These are phyloP conservation scores for Entomortierella beljakovae DNA, from an alignment of 192 early-diverging fungal genomes.

Conservation along the genomic window DNA sequence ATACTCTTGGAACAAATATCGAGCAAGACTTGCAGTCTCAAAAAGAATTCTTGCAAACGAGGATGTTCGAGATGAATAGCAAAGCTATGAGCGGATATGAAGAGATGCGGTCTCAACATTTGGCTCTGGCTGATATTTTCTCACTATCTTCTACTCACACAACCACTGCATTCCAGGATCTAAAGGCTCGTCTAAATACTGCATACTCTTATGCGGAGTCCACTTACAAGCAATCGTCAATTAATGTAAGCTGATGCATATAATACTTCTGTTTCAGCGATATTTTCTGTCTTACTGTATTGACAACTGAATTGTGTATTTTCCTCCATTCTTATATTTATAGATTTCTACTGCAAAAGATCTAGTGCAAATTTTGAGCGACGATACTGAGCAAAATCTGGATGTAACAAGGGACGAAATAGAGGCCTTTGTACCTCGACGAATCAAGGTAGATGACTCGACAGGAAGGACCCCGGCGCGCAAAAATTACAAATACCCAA, in stretches of 20 bases:
- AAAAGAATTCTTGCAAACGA: conserved; percentile 11
- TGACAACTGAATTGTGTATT: no score
- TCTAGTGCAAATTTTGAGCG: conserved; percentile 1
- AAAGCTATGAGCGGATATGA: conserved; percentile 12
- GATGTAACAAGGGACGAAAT: conserved; percentile 20
- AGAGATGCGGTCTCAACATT: conserved; percentile 8
- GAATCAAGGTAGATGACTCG: conserved; percentile 44
- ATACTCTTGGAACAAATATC: not conserved
- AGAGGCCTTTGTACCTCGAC: conserved; percentile 18
- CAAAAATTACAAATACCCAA: conserved; percentile 38
- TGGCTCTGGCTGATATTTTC: conserved; percentile 9
- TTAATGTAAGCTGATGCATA: conserved; percentile 12
- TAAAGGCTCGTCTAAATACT: conserved; percentile 1
- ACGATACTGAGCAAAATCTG: conserved; percentile 24
- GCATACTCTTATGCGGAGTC: not conserved
- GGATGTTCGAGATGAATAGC: conserved; percentile 8
- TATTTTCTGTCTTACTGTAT: not conserved
- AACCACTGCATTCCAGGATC: conserved; percentile 21
- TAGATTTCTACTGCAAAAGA: conserved; percentile 12
- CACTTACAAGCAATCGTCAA: not conserved
- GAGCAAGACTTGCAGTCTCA: conserved; percentile 14
- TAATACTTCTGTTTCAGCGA: not conserved
- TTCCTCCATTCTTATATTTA: not conserved
- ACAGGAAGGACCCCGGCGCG: conserved; percentile 41
- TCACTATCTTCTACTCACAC: conserved; percentile 17